phyloP scores from a whole-genome alignment of 2,329 filamentous ascomycete species.

The Pezicula radicicola region DNA sequence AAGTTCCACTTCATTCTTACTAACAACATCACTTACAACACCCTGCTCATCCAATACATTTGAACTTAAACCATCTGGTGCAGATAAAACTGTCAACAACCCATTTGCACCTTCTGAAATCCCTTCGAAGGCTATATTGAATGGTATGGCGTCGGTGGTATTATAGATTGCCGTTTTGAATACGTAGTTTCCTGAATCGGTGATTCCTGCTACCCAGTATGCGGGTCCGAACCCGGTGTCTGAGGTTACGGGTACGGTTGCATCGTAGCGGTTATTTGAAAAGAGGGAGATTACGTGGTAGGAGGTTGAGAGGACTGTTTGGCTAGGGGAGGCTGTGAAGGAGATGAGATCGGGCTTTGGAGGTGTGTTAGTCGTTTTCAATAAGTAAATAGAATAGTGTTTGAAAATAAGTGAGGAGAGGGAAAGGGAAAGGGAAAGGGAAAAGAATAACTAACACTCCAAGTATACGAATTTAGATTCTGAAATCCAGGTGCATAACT shows the following conservation, averaged over 20 bases:
- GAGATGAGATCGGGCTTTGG: slow-evolving; percentile 22
- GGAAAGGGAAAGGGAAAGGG: background rate
- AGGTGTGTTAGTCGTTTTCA: background rate
- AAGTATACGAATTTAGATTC: slow-evolving; percentile 23
- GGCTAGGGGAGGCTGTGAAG: slow-evolving; percentile 34
- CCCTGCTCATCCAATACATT: slow-evolving; percentile 8
- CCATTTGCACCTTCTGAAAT: slow-evolving; percentile 34
- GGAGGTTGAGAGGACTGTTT: slow-evolving; percentile 48
- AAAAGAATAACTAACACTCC: slow-evolving; percentile 19
- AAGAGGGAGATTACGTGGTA: slow-evolving; percentile 50
- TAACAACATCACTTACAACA: slow-evolving; percentile 10
- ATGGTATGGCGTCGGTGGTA: slow-evolving; percentile 42
- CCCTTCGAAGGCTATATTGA: slow-evolving; percentile 44
- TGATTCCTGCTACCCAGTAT: slow-evolving; percentile 47
- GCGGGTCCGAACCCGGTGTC: slow-evolving; percentile 37
- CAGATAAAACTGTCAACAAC: slow-evolving; percentile 43
- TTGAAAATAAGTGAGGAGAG: background rate
- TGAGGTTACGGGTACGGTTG: slow-evolving; percentile 41
- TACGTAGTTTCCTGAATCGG: slow-evolving; percentile 37
- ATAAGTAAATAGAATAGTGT: background rate
- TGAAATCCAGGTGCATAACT: slow-evolving; percentile 25
- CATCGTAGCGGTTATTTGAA: slow-evolving; percentile 40
- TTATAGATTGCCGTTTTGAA: slow-evolving; percentile 54
- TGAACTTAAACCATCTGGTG: slow-evolving; percentile 10
- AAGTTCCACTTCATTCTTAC: slow-evolving; percentile 6